Evolutionary conservation across 1,284 basidiomycete genomes (phyloP), one percentile per base, ranked within the genome.

Genomic region (Fomitopsis betulina): DNA sequence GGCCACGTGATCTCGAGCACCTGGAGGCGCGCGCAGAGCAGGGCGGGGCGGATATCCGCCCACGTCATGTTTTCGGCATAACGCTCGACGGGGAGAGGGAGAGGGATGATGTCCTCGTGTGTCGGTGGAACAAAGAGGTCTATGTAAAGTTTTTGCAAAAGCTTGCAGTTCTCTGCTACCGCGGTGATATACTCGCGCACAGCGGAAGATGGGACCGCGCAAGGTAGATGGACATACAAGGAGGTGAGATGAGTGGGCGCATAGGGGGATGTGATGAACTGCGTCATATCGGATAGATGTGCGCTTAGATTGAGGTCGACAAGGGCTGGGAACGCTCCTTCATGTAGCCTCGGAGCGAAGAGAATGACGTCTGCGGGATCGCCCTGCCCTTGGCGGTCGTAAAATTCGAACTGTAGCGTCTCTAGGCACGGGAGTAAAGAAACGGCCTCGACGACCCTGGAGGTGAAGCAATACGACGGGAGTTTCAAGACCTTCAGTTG

Each of bases 311-410:
- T 80, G 40, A 86, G 72, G 58, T 86, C 83, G 64, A 72, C 76
- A 5, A 89, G 72, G 0, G 74, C 69, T 0, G 81, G 82, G 66
- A 87, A 89, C 0, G 81, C 76, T 21, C 77, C 80, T 58, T 79
- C 73, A 23, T 67, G 49, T 13, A 85, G 69, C 2, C 61, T 64
- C 1, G 83, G 84, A 5, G 57, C 19, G 62, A 84, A 82, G 27
- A 69, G 62, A 3, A 65, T 53, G 1, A 82, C 71, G 58, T 86
- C 84, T 1, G 45, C 57, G 0, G 70, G 67, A 45, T 76, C 67
- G 0, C 81, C 81, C 32, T 60, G 65, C 5, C 79, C 81, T 59
- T 81, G 78, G 0, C 68, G 66, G 3, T 68, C 62, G 13, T 70
- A 60, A 61, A 79, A 79, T 55, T 79, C 78, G 60, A 83, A 86